phyloP scores from a whole-genome alignment of 441 rosid species.

The Monsonia emarginata region DNA sequence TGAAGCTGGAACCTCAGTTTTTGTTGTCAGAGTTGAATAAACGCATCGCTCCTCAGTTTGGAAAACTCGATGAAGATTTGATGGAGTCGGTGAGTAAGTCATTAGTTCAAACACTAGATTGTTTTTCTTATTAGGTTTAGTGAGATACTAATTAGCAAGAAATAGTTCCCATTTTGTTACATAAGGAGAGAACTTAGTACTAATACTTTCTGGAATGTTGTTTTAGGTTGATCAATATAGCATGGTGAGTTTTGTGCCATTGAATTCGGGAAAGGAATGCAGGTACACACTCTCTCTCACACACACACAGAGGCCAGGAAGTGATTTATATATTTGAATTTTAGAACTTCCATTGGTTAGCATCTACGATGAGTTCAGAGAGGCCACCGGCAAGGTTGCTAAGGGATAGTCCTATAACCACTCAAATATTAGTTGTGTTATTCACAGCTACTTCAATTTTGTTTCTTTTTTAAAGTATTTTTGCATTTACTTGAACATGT shows the following conservation, averaged over 20 bases:
- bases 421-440: no score
- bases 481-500: no score
- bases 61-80: constrained; percentile 44
- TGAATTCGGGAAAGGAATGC: constrained; percentile 60
- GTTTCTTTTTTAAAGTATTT: no score
- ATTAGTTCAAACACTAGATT: neutral
- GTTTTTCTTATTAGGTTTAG: neutral
- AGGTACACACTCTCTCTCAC: constrained; percentile 29
- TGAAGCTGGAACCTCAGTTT: constrained; percentile 60
- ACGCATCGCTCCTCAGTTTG: constrained; percentile 61
- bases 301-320: neutral
- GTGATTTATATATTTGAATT: neutral
- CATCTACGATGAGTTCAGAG: no score
- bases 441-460: no score
- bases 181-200: neutral
- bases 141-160: neutral
- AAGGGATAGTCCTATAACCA: no score
- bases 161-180: neutral
- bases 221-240: constrained; percentile 63
- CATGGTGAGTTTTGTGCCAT: constrained; percentile 75
- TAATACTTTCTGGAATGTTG: neutral
- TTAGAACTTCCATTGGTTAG: neutral
- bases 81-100: constrained; percentile 21
- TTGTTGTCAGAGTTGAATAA: constrained; percentile 49
- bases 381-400: no score